These are phyloP conservation scores for Chaetomiaceae sp. DNA, from an alignment of 2,329 filamentous ascomycete genomes.

Conservation along the genomic window DNA sequence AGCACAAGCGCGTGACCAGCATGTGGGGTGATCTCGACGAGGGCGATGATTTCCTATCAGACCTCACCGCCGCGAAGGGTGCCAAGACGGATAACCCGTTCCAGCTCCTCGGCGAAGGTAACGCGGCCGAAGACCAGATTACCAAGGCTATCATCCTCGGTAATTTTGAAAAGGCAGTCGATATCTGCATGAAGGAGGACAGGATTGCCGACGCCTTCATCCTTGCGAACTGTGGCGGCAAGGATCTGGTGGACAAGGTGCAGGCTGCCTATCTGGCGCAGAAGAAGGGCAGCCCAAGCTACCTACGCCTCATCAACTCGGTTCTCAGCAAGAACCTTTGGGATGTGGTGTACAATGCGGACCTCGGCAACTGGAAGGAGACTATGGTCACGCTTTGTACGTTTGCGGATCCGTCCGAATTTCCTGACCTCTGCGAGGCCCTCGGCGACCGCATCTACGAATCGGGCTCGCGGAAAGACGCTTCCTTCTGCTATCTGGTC, in stretches of 20 bases:
- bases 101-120: conserved; percentile 78
- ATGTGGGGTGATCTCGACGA: conserved; percentile 75
- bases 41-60: conserved; percentile 80
- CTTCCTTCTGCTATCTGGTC: conserved; percentile 92
- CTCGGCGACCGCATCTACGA: conserved; percentile 88
- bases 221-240: conserved; percentile 93
- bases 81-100: conserved; percentile 94
- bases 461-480: conserved; percentile 74
- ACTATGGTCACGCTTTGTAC: conserved; percentile 95
- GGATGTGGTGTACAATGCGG: conserved; percentile 96
- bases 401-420: conserved; percentile 85
- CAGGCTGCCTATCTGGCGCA: conserved; percentile 86
- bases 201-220: conserved; percentile 95
- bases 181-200: conserved; percentile 82
- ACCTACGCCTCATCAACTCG: conserved; percentile 82
- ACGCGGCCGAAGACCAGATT: conserved; percentile 79
- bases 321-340: conserved; percentile 95
- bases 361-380: conserved; percentile 92
- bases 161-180: conserved; percentile 83
- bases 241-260: conserved; percentile 89
- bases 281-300: conserved; percentile 80
- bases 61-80: conserved; percentile 80
- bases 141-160: conserved; percentile 86
- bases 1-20: conserved; percentile 61
- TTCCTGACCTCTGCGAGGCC: conserved; percentile 90